Evolutionary conservation across 192 early-diverging fungal genomes (phyloP).

Genomic region (Fimicolochytrium jonesii): DNA sequence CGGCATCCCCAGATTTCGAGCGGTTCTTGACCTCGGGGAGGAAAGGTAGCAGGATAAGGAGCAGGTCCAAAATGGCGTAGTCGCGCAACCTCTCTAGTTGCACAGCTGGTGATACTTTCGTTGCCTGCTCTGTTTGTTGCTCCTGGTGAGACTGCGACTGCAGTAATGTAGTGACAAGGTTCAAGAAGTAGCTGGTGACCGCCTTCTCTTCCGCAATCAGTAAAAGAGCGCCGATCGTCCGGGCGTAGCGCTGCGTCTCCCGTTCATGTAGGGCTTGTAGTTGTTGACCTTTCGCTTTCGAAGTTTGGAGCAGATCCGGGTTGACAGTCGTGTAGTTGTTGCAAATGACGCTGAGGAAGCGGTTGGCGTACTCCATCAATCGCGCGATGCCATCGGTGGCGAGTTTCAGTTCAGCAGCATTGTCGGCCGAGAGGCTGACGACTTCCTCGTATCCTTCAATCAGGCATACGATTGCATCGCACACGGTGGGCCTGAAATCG

Average conservation of each 20-base stretch:
- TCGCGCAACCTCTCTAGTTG: conserved; percentile 61
- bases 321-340: conserved; percentile 45
- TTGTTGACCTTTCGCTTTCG: conserved; percentile 35
- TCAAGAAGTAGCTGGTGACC: conserved; percentile 46
- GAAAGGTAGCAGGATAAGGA: conserved; percentile 66
- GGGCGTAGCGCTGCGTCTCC: conserved; percentile 39
- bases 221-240: conserved; percentile 39
- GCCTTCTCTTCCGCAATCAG: conserved; percentile 42
- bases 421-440: background rate
- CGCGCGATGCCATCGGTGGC: conserved; percentile 16
- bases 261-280: conserved; percentile 45
- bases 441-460: conserved; percentile 31
- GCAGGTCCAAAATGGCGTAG: conserved; percentile 86
- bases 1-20: conserved; percentile 13
- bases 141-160: conserved; percentile 40
- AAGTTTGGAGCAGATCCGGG: conserved; percentile 15
- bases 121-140: conserved; percentile 58
- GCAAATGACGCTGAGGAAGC: conserved; percentile 47
- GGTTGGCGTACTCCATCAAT: conserved; percentile 30
- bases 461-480: conserved; percentile 59
- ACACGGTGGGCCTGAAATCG: conserved; percentile 74
- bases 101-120: conserved; percentile 40
- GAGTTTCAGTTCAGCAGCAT: too few relatives aligned
- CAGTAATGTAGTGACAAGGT: conserved; percentile 43
- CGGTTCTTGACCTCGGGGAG: conserved; percentile 52